Percentiles rank a stretch among this genome's conserved stretches.
phyloP scores from a whole-genome alignment of 2,329 filamentous ascomycete species.

The Ophiognomonia clavigignenti-juglandacearum region DNA sequence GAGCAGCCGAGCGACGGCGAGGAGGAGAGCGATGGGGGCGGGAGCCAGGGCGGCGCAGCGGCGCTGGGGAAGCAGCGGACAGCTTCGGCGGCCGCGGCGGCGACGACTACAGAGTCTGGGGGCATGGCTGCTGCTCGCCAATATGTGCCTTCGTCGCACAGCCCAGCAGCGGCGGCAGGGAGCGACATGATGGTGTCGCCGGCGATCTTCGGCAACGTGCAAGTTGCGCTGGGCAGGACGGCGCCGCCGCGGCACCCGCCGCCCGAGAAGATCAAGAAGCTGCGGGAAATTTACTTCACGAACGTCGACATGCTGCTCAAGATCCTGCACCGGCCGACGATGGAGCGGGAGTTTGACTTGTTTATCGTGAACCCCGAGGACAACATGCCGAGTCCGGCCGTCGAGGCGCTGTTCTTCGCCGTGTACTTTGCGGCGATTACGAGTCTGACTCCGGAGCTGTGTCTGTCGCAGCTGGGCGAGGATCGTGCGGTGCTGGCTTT shows the following conservation, averaged over 20 bases:
- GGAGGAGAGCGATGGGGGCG: slow-evolving; percentile 19
- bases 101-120: too few species aligned
- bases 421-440: slow-evolving; percentile 38
- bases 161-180: too few species aligned
- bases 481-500: slow-evolving; percentile 27
- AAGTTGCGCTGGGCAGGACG: neutral
- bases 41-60: too few species aligned
- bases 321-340: slow-evolving; percentile 38
- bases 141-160: too few species aligned
- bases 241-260: slow-evolving; percentile 28
- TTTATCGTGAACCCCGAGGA: slow-evolving; percentile 22
- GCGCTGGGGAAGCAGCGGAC: too few species aligned
- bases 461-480: slow-evolving; percentile 28
- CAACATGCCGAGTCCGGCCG: slow-evolving; percentile 16
- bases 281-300: slow-evolving; percentile 31
- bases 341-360: slow-evolving; percentile 23
- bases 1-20: slow-evolving; percentile 37
- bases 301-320: slow-evolving; percentile 41
- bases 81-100: too few species aligned
- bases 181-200: slow-evolving; percentile 6
- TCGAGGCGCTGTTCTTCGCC: slow-evolving; percentile 35
- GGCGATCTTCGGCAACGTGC: slow-evolving; percentile 6
- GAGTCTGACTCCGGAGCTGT: slow-evolving; percentile 27
- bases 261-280: slow-evolving; percentile 30
- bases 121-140: too few species aligned